A percentile compares a stretch with the other conserved stretches of the same genome.
These are phyloP conservation scores for Cryphonectria nitschkei DNA, from an alignment of 2,329 filamentous ascomycete species.

Conservation along the genomic window DNA sequence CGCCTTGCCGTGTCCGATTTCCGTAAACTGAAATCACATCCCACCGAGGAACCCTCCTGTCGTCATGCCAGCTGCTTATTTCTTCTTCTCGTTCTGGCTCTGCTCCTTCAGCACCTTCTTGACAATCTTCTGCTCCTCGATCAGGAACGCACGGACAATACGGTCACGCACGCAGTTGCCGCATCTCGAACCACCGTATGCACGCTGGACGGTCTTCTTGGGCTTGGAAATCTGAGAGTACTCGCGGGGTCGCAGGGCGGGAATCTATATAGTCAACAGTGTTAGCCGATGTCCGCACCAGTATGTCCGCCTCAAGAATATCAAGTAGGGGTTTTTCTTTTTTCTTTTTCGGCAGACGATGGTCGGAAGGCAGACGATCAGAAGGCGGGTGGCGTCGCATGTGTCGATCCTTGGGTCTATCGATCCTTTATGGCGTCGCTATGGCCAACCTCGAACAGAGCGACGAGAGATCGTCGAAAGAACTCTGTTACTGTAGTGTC, in stretches of 20 bases:
- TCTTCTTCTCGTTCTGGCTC: constrained; percentile 73
- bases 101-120: constrained; percentile 99
- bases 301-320: background rate
- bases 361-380: constrained; percentile 5
- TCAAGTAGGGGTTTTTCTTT: background rate
- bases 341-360: background rate
- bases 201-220: constrained; percentile 99
- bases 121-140: constrained; percentile 99
- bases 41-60: constrained; percentile 35
- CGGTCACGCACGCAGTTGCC: constrained; percentile 98
- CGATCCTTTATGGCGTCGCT: background rate
- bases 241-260: constrained; percentile 96
- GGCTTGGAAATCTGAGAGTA: constrained; percentile 96
- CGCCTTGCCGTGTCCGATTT: constrained; percentile 37
- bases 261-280: constrained; percentile 61
- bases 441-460: background rate
- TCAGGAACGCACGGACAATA: constrained; percentile 96
- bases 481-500: background rate
- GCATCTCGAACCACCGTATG: constrained; percentile 98
- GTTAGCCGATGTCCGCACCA: constrained; percentile 35
- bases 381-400: background rate
- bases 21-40: constrained; percentile 34
- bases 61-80: constrained; percentile 58
- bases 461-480: background rate
- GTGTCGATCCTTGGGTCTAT: background rate